phyloP scores from a whole-genome alignment of 805 yeast genomes.

The Cyberlindnera samutprakarnensis region DNA sequence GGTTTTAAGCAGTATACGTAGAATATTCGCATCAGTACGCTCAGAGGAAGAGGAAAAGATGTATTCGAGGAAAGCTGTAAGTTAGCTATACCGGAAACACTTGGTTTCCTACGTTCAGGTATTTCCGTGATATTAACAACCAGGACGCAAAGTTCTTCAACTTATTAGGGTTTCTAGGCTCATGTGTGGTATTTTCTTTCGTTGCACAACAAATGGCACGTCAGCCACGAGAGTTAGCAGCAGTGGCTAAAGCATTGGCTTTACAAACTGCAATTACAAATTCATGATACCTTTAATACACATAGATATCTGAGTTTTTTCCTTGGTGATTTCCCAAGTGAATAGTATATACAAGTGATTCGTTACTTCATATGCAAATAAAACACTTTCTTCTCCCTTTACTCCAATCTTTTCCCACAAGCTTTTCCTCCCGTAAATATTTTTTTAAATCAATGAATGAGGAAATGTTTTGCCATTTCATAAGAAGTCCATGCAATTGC shows the following conservation, averaged over 20 bases:
- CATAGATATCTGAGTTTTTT: too few species aligned
- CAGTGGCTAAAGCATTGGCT: constrained; percentile 18
- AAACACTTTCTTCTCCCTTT: too few species aligned
- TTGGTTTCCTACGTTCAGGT: not conserved
- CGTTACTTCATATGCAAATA: too few species aligned
- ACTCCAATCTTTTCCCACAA: too few species aligned
- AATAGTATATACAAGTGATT: too few species aligned
- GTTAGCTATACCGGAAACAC: constrained; percentile 15
- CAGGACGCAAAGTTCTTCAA: constrained; percentile 43
- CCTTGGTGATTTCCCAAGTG: too few species aligned
- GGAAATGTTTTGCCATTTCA: constrained; percentile 78
- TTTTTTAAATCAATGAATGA: too few species aligned
- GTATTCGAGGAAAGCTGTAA: constrained; percentile 64
- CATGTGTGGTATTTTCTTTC: constrained; percentile 74
- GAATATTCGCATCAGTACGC: constrained; percentile 75
- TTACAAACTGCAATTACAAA: constrained; percentile 14
- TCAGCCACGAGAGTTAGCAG: constrained; percentile 19
- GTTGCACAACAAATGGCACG: constrained; percentile 51
- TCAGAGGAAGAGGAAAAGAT: constrained; percentile 80
- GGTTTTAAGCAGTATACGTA: constrained; percentile 69
- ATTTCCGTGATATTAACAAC: not conserved
- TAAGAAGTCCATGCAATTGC: constrained; percentile 98
- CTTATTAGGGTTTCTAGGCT: constrained; percentile 70
- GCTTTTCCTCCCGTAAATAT: too few species aligned
- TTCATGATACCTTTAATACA: too few species aligned